phyloP scores from a whole-genome alignment of 1,284 basidiomycete species.

The Polyporus tsugae region DNA sequence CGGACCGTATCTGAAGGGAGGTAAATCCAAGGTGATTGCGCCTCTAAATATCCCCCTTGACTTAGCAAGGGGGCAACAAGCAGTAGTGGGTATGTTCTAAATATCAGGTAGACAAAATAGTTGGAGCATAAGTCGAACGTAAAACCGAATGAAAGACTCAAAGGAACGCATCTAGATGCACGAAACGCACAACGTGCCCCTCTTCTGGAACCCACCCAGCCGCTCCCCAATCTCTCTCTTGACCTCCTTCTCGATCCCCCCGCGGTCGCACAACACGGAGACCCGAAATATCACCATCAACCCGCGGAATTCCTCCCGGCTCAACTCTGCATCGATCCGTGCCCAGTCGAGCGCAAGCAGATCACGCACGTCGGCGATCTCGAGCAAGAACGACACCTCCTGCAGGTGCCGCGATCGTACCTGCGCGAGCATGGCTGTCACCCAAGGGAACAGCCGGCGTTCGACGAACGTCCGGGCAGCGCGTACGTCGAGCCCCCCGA shows the following conservation, averaged over 20 bases:
- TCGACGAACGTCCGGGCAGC: conserved; percentile 38
- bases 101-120: too few relatives aligned
- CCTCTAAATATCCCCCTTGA: too few relatives aligned
- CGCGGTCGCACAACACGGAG: conserved; percentile 38
- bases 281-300: conserved; percentile 35
- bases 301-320: conserved; percentile 38
- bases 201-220: conserved; percentile 35
- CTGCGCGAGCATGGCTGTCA: conserved; percentile 38
- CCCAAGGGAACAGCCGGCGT: conserved; percentile 39
- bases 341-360: conserved; percentile 41
- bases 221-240: conserved; percentile 32
- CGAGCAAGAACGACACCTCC: conserved; percentile 40
- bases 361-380: conserved; percentile 37
- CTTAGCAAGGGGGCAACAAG: too few relatives aligned
- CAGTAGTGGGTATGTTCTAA: too few relatives aligned
- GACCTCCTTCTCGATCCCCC: conserved; percentile 32
- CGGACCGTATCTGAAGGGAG: too few relatives aligned
- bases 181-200: conserved; percentile 39
- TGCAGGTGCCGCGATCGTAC: conserved; percentile 35
- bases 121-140: background rate
- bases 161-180: conserved; percentile 31
- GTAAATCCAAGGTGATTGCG: too few relatives aligned
- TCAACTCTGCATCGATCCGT: conserved; percentile 39
- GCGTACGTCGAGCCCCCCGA: conserved; percentile 41
- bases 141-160: background rate